phyloP scores from a whole-genome alignment of 2,329 filamentous ascomycete genomes.

The Penicillium sclerotigenum region DNA sequence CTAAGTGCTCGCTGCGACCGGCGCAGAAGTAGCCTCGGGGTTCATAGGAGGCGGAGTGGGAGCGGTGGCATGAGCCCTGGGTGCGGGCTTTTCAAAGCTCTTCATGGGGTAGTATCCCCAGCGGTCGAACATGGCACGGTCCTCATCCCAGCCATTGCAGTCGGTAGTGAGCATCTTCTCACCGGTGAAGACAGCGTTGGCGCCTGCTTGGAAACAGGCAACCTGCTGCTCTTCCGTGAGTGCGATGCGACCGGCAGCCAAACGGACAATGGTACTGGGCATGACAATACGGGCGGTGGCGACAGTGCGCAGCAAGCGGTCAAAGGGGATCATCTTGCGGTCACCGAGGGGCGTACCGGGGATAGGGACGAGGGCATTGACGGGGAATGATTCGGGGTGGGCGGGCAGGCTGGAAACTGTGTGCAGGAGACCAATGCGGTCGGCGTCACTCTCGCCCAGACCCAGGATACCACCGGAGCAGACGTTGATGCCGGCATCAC shows the following conservation, averaged over 20 bases:
- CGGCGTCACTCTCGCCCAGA: conserved; percentile 71
- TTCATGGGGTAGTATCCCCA: conserved; percentile 82
- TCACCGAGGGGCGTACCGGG: conserved; percentile 83
- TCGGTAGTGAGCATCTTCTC: conserved; percentile 95
- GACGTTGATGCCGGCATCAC: conserved; percentile 82
- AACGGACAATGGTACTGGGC: conserved; percentile 79
- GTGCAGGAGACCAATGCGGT: conserved; percentile 78
- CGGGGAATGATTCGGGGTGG: conserved; percentile 87
- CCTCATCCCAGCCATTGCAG: conserved; percentile 87
- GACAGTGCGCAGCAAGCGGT: conserved; percentile 75
- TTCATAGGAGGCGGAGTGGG: conserved; percentile 10
- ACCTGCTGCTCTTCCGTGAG: conserved; percentile 88
- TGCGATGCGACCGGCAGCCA: conserved; percentile 78
- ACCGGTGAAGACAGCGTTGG: conserved; percentile 91
- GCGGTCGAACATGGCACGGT: conserved; percentile 74
- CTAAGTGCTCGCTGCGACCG: conserved; percentile 31
- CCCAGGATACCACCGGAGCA: conserved; percentile 88
- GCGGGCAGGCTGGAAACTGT: conserved; percentile 75
- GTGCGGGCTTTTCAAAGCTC: conserved; percentile 46
- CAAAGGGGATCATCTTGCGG: conserved; percentile 68
- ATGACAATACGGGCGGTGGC: conserved; percentile 80
- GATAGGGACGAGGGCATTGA: conserved; percentile 87
- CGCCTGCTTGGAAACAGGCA: conserved; percentile 83
- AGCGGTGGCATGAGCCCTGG: conserved; percentile 7
- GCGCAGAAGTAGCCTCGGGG: conserved; percentile 25